These are phyloP conservation scores for Trametes gibbosa DNA, from an alignment of 768 basidiomycete genomes.

Conservation along the genomic window DNA sequence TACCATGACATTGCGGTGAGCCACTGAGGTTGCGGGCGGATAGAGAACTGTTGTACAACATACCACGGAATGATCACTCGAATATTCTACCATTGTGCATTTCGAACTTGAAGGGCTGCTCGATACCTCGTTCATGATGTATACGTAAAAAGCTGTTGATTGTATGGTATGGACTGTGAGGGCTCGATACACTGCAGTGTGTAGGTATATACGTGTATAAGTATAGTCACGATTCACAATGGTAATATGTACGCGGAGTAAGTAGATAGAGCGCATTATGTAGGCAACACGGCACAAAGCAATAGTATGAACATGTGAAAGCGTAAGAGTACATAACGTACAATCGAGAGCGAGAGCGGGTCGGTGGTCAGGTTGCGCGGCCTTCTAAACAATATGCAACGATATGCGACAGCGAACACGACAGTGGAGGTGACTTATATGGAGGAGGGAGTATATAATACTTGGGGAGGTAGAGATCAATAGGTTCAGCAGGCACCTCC, in stretches of 20 bases:
- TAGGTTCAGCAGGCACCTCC: background rate
- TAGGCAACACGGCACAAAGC: background rate
- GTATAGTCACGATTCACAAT: background rate
- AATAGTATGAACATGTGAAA: conserved; percentile 1
- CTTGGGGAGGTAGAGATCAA: background rate
- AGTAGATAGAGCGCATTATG: background rate
- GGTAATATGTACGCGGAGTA: background rate
- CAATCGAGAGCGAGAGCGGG: background rate
- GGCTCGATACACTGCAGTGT: background rate
- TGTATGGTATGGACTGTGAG: background rate
- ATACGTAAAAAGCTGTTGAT: background rate
- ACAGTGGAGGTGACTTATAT: conserved; percentile 5
- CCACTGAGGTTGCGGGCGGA: background rate
- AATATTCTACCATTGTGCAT: background rate
- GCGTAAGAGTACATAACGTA: background rate
- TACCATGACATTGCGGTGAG: conserved; percentile 17
- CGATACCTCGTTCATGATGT: no score
- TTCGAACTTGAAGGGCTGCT: background rate
- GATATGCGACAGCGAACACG: background rate
- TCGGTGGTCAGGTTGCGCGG: background rate
- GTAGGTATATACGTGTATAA: no score
- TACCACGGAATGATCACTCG: conserved; percentile 9
- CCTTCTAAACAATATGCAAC: background rate
- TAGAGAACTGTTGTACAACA: conserved; percentile 7
- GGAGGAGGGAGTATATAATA: background rate